phyloP scores from a whole-genome alignment of 805 yeast species.

The Grigorovia transvaalensis region DNA sequence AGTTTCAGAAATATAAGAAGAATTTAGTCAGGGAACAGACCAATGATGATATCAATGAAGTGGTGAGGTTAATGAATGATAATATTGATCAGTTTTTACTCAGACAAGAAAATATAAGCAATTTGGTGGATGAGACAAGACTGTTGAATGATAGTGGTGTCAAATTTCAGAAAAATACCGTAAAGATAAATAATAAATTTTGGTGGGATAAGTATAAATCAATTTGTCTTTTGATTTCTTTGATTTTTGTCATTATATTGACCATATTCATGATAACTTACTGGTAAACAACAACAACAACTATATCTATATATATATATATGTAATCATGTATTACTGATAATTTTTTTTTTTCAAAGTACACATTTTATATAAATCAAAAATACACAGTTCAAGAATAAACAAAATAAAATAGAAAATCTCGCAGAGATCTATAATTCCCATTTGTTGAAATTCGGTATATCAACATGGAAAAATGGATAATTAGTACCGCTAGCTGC shows the following conservation, averaged over 20 bases:
- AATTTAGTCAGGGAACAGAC: background rate
- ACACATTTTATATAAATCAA: background rate
- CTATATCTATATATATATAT: background rate
- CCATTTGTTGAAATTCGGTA: conserved; percentile 29
- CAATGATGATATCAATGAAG: conserved; percentile 21
- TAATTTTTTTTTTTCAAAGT: background rate
- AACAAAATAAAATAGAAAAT: too few relatives aligned
- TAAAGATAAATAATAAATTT: conserved; percentile 49
- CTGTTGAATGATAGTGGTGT: conserved; percentile 54
- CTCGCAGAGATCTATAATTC: conserved; percentile 7
- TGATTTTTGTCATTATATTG: conserved; percentile 9
- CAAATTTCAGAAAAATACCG: conserved; percentile 62
- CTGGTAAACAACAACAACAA: background rate
- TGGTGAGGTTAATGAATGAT: conserved; percentile 29
- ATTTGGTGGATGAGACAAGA: conserved; percentile 71
- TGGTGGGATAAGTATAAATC: conserved; percentile 52
- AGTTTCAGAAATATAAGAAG: background rate
- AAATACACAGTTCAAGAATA: too few relatives aligned
- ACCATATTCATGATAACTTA: conserved; percentile 13
- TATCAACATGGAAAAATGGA: conserved; percentile 30
- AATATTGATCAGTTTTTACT: conserved; percentile 41
- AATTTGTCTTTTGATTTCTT: background rate
- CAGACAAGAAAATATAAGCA: conserved; percentile 67
- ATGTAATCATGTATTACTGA: background rate
- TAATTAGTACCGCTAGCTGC: conserved; percentile 25